Percentiles rank a stretch among this genome's conserved stretches.
These are phyloP conservation scores for Lolium perenne DNA, from an alignment of 176 grass and related monocot genomes.

Conservation along the genomic window DNA sequence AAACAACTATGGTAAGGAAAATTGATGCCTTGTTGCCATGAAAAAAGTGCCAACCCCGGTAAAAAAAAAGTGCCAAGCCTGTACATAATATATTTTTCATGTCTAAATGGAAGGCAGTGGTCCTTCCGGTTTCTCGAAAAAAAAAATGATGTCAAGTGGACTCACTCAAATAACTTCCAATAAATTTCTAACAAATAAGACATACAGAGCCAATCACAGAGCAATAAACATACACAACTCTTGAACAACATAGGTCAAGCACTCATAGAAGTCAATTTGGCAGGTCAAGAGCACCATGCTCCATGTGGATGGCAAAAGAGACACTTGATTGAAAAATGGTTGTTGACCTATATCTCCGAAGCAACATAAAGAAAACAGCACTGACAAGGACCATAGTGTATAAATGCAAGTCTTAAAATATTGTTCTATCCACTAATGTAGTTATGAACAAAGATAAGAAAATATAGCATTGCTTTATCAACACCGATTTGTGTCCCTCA, in stretches of 20 bases:
- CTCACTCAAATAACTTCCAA: conserved; percentile 14
- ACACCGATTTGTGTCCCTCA: not conserved
- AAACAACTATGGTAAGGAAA: conserved; percentile 2
- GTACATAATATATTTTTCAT: not conserved
- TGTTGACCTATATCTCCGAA: conserved; percentile 37
- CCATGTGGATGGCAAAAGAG: conserved; percentile 2
- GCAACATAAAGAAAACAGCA: conserved; percentile 36
- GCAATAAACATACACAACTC: not conserved
- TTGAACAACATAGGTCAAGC: conserved; percentile 12
- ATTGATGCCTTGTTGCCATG: not conserved
- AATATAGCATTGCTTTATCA: not conserved
- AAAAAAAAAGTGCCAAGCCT: not conserved
- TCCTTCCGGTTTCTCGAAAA: not conserved
- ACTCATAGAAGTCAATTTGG: conserved; percentile 27
- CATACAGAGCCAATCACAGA: not conserved
- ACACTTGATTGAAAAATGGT: conserved; percentile 18
- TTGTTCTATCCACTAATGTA: conserved; percentile 4
- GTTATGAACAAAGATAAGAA: not conserved
- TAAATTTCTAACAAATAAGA: not conserved
- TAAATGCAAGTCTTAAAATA: conserved; percentile 40
- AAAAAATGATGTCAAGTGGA: not conserved
- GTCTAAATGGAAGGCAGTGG: not conserved
- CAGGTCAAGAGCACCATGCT: conserved; percentile 14
- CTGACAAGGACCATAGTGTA: not conserved
- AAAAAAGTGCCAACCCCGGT: no score